Percentiles rank a stretch among this genome's conserved stretches.
Conservation (phyloP, 1,284 basidiomycete genomes). For the Cutaneotrichosporon sp. region DNA sequence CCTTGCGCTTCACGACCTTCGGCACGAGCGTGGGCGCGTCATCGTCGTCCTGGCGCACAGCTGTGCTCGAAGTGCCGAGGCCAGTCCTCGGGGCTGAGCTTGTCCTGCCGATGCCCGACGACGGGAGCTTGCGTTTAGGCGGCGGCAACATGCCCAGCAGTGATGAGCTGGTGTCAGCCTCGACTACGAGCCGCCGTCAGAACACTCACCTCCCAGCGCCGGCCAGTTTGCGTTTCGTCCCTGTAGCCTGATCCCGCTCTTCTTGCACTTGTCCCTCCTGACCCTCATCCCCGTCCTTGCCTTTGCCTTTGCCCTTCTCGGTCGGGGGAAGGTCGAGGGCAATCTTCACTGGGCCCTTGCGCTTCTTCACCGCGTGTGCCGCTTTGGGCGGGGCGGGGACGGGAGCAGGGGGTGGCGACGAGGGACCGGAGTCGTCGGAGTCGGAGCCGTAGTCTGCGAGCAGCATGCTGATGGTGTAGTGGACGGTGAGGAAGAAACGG, state of each 20-base stretch:
- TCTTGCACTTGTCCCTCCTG: neutral
- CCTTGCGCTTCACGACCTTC: constrained; percentile 19
- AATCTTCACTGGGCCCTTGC: constrained; percentile 43
- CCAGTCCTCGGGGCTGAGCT: neutral
- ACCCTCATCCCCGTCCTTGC: neutral
- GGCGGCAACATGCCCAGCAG: constrained; percentile 46
- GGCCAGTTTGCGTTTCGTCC: constrained; percentile 24
- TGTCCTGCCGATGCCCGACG: neutral
- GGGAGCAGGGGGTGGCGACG: neutral
- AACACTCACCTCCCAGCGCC: constrained; percentile 13
- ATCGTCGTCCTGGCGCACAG: constrained; percentile 27
- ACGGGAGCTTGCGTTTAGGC: constrained; percentile 43
- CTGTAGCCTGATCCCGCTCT: constrained; percentile 4
- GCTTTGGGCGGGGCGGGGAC: constrained; percentile 4
- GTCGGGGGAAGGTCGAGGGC: constrained; percentile 38
- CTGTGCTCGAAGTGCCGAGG: neutral
- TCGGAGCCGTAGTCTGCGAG: constrained; percentile 47
- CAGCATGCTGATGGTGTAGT: constrained; percentile 28
- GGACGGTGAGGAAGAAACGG: neutral
- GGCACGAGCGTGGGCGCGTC: constrained; percentile 13
- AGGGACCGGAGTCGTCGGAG: constrained; percentile 20
- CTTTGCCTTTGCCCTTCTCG: neutral
- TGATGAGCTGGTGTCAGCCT: constrained; percentile 28
- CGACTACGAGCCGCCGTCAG: no score
- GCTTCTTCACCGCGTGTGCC: constrained; percentile 20